Evolutionary conservation across 2,329 filamentous ascomycete genomes (phyloP), one percentile per base, ranked within the genome.

Genomic region (Zelopaecilomyces penicillatus): DNA sequence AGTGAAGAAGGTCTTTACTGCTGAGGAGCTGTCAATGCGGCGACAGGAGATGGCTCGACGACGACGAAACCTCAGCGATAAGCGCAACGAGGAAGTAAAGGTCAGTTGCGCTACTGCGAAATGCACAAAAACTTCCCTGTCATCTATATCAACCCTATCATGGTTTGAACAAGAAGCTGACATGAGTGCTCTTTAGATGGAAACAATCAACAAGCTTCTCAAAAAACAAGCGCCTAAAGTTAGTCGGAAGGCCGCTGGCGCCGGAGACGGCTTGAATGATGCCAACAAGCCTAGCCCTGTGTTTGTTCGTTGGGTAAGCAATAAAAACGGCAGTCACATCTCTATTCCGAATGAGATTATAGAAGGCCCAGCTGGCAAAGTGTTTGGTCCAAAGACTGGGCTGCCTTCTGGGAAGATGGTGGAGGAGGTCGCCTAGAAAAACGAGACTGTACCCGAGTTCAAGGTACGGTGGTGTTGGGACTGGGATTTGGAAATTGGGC

Each of bases 201-300:
- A 91, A 70, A 93, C 87, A 0, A 91, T 93, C 75, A 90, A 93
- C 70, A 89, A 90, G 57, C 79, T 93, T 2, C 78, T 93, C 42
- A 89, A 89, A 65, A 89, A 90, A 60, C 87, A 90, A 61, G 85
- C 86, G 1, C 83, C 86, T 27, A 90, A 91, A 64, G 79, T 78
- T 45, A 83, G 76, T 52, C 69, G 72, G 51, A 77, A 75, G 53
- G 72, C 63, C 30, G 71, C 59, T 37, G 60, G 54, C 46, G 68
- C 53, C 48, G 67, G 50, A 42, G 58, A 55, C 44, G 75, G 71
- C 31, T 74, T 74, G 8, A 65, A 62, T 1, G 71, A 73, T 2
- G 52, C 60, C 3, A 67, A 69, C 33, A 76, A 68, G 50, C 68
- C 81, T 0, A 73, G 78, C 49, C 73, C 82, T 1, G 66, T 81